Evolutionary conservation across 1,284 basidiomycete species (phyloP).

Genomic region (Puccinia novopanici): DNA sequence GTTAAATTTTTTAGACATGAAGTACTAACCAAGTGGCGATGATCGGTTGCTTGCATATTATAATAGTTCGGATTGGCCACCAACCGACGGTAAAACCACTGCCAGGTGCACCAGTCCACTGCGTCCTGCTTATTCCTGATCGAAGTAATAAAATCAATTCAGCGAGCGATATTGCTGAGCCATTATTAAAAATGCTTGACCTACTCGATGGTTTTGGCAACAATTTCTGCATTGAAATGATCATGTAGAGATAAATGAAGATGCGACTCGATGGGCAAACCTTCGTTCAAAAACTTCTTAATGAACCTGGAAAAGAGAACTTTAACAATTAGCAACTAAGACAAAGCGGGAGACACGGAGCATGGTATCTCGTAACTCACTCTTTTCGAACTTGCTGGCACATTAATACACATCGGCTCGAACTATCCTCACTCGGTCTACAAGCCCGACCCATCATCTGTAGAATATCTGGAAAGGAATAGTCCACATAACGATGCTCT

Average conservation of each 20-base stretch:
- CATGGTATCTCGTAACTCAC: constrained; percentile 17
- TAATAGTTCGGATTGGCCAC: constrained; percentile 77
- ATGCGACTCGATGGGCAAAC: constrained; percentile 94
- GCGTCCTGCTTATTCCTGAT: constrained; percentile 84
- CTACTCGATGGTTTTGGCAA: constrained; percentile 90
- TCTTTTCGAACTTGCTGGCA: constrained; percentile 80
- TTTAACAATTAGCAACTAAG: background rate
- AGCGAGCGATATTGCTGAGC: constrained; percentile 51
- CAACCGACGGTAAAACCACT: constrained; percentile 54
- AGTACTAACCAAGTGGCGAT: constrained; percentile 74
- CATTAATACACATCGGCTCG: constrained; percentile 90
- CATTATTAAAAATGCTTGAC: constrained; percentile 3
- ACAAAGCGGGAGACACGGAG: background rate
- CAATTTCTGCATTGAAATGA: constrained; percentile 97
- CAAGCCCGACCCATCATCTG: constrained; percentile 99
- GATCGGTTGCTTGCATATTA: constrained; percentile 77
- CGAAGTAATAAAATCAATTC: background rate
- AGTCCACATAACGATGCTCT: constrained; percentile 95
- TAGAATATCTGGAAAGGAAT: constrained; percentile 93
- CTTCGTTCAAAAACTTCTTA: constrained; percentile 96
- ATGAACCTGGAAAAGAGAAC: constrained; percentile 62
- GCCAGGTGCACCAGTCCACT: constrained; percentile 68
- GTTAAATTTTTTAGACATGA: background rate
- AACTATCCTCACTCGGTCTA: constrained; percentile 78
- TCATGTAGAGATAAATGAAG: constrained; percentile 79